A percentile compares a stretch with the other conserved stretches of the same genome.
Conservation (phyloP, 441 rosid genomes). For the Pelargonium fulgidum region DNA sequence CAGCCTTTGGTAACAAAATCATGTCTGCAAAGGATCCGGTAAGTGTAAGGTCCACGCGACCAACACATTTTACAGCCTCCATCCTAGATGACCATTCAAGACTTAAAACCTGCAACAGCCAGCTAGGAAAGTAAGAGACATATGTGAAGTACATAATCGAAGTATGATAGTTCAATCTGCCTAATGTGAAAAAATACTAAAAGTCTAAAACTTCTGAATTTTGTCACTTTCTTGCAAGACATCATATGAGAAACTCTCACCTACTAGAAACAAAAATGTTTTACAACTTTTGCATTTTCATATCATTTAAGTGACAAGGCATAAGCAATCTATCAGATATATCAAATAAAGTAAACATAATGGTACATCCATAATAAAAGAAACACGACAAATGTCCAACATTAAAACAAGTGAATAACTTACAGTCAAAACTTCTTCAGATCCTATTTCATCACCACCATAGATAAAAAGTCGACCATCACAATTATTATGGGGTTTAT, state of each 20-base stretch:
- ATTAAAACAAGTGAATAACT: slow-evolving; percentile 23
- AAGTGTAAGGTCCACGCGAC: slow-evolving; percentile 52
- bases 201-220: not conserved
- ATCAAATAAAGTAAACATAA: slow-evolving; percentile 1
- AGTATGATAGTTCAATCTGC: not conserved
- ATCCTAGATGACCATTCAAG: slow-evolving; percentile 58
- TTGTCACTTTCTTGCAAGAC: not conserved
- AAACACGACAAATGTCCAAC: slow-evolving; percentile 1
- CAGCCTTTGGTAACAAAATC: slow-evolving; percentile 43
- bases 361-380: slow-evolving; percentile 17
- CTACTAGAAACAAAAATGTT: not conserved
- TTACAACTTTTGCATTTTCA: not conserved
- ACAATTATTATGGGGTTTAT: slow-evolving; percentile 31
- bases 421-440: slow-evolving; percentile 58
- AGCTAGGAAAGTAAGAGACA: not conserved
- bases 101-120: slow-evolving; percentile 42
- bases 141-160: not conserved
- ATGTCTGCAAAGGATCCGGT: slow-evolving; percentile 66
- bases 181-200: not conserved
- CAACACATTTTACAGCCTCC: slow-evolving; percentile 50
- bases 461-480: slow-evolving; percentile 52
- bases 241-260: not conserved
- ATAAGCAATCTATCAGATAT: not conserved
- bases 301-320: not conserved
- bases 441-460: slow-evolving; percentile 65